Percentiles rank a stretch among this genome's conserved stretches.
Evolutionary conservation across 805 yeast genomes (phyloP).

Genomic region (Komagataella mondaviorum): DNA sequence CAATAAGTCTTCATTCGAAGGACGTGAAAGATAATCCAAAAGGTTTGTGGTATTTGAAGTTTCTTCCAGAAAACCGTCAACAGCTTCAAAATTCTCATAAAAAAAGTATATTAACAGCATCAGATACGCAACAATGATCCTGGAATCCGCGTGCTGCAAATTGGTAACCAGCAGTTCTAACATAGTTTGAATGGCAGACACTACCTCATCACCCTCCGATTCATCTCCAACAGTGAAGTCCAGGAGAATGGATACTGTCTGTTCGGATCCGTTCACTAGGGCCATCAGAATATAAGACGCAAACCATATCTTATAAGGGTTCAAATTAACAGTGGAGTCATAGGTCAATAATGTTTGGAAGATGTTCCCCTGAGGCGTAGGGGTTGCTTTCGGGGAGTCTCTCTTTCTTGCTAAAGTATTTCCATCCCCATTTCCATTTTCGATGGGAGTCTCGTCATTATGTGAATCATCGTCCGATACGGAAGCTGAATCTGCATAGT

Average conservation of each 20-base stretch:
- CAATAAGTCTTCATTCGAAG: constrained; percentile 21
- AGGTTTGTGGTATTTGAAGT: constrained; percentile 53
- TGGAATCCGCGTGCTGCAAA: constrained; percentile 47
- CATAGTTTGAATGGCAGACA: constrained; percentile 60
- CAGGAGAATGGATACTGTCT: constrained; percentile 32
- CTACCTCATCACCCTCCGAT: constrained; percentile 52
- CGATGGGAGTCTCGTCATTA: background rate
- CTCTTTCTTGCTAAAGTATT: background rate
- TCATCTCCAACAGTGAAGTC: constrained; percentile 44
- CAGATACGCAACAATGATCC: constrained; percentile 67
- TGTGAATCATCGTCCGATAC: constrained; percentile 1
- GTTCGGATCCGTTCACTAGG: constrained; percentile 42
- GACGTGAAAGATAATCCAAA: constrained; percentile 46
- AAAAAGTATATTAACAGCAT: constrained; percentile 67
- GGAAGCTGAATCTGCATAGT: background rate
- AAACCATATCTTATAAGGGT: constrained; percentile 86
- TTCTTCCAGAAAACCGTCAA: constrained; percentile 62
- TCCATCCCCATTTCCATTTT: background rate
- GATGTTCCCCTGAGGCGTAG: constrained; percentile 39
- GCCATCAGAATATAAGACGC: constrained; percentile 53
- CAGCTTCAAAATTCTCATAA: constrained; percentile 65
- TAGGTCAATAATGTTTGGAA: constrained; percentile 64
- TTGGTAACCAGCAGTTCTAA: constrained; percentile 61
- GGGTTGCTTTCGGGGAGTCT: background rate
- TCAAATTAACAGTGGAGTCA: constrained; percentile 55